These are phyloP conservation scores for Phialophora macrospora DNA, from an alignment of 2,329 filamentous ascomycete species.

Conservation along the genomic window DNA sequence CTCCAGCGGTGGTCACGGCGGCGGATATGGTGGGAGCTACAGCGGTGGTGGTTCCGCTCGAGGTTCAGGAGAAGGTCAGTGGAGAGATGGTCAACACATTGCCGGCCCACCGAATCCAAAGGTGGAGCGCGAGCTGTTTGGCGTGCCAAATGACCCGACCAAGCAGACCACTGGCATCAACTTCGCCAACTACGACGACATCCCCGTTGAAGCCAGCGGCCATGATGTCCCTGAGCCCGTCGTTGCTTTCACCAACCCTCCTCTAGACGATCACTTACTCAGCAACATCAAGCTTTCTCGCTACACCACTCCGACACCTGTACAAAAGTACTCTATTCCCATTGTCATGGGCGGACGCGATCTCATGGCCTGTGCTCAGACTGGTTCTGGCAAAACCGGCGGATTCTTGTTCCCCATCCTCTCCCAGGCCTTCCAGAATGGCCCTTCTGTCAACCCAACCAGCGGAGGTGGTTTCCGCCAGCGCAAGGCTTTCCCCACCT, in stretches of 20 bases:
- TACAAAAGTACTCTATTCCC: slow-evolving; percentile 99
- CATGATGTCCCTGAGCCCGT: slow-evolving; percentile 92
- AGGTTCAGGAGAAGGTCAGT: slow-evolving; percentile 92
- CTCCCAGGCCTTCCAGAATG: slow-evolving; percentile 92
- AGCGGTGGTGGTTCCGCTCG: slow-evolving; percentile 65
- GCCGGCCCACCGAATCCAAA: slow-evolving; percentile 86
- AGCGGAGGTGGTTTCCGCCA: slow-evolving; percentile 81
- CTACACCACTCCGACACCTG: slow-evolving; percentile 94
- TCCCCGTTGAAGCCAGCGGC: slow-evolving; percentile 95
- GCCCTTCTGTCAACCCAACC: slow-evolving; percentile 73
- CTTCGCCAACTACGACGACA: slow-evolving; percentile 99
- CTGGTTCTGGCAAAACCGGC: slow-evolving; percentile 99
- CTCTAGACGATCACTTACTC: slow-evolving; percentile 90
- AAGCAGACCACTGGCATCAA: slow-evolving; percentile 99
- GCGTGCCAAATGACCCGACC: slow-evolving; percentile 83
- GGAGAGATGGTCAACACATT: slow-evolving; percentile 96
- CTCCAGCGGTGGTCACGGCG: slow-evolving; percentile 53
- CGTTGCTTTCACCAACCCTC: slow-evolving; percentile 87
- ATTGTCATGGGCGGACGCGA: slow-evolving; percentile 98
- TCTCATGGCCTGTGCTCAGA: slow-evolving; percentile 99
- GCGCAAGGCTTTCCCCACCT: slow-evolving; percentile 97
- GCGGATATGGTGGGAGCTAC: slow-evolving; percentile 43
- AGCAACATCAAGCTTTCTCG: slow-evolving; percentile 90
- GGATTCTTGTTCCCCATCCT: slow-evolving; percentile 99
- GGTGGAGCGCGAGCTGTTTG: slow-evolving; percentile 94